A percentile compares a stretch with the other conserved stretches of the same genome.
These are phyloP conservation scores for Pistacia integerrima DNA, from an alignment of 345 rosid genomes.

Conservation along the genomic window DNA sequence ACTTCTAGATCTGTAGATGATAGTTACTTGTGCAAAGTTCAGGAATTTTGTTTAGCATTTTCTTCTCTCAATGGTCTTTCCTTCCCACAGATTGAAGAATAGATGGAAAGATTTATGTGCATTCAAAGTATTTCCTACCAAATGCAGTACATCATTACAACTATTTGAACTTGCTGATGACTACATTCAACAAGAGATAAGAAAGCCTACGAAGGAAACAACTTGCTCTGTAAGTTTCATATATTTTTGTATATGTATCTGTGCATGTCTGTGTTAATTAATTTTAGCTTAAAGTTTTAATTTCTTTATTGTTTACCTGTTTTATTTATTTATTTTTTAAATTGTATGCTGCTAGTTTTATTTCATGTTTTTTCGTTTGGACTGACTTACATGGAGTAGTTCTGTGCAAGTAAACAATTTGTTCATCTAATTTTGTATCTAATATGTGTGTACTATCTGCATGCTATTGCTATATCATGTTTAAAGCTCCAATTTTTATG, in stretches of 20 bases:
- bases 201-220: conserved; percentile 65
- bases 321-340: neutral
- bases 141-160: conserved; percentile 73
- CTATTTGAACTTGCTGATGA: conserved; percentile 88
- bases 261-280: neutral
- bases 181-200: conserved; percentile 85
- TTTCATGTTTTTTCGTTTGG: no score
- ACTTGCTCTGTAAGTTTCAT: conserved; percentile 68
- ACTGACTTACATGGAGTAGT: neutral
- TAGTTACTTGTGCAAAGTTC: conserved; percentile 8
- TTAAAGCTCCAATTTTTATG: conserved; percentile 18
- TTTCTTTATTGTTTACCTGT: neutral
- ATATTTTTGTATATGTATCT: conserved; percentile 1
- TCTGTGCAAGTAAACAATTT: neutral
- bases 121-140: conserved; percentile 76
- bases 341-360: no score
- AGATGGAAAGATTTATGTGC: conserved; percentile 84
- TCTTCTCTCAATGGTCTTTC: conserved; percentile 6
- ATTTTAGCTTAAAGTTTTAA: neutral
- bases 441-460: conserved; percentile 3
- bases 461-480: neutral
- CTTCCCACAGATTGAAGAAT: conserved; percentile 52
- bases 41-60: neutral
- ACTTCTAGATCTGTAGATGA: neutral
- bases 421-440: neutral